Conservation (phyloP, 2,329 filamentous ascomycete genomes). For the Stachybotrys elegans region DNA sequence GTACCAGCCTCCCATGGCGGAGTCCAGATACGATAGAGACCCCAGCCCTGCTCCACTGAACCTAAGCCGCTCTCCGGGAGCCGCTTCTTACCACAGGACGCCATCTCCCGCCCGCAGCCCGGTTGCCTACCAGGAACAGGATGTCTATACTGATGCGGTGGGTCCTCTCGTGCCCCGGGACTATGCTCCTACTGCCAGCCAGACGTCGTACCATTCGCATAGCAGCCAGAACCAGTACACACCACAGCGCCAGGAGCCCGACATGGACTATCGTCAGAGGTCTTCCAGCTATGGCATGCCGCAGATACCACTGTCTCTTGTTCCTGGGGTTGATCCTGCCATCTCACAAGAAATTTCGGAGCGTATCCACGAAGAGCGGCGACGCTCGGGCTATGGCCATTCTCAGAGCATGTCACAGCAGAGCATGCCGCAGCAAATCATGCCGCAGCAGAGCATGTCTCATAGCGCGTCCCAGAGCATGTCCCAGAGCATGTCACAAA, state of each 20-base stretch:
- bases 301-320: constrained; percentile 50
- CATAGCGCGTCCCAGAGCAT: no score
- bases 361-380: constrained; percentile 51
- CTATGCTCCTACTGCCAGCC: constrained; percentile 26
- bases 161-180: constrained; percentile 28
- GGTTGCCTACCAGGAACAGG: constrained; percentile 16
- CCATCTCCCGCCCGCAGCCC: constrained; percentile 16
- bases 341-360: constrained; percentile 54
- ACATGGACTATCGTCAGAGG: constrained; percentile 25
- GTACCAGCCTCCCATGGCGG: constrained; percentile 23
- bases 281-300: constrained; percentile 36
- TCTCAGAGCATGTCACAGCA: no score
- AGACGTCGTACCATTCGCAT: constrained; percentile 22
- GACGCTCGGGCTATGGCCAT: constrained; percentile 33
- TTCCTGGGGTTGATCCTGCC: constrained; percentile 55
- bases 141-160: constrained; percentile 13
- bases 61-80: constrained; percentile 27
- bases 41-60: constrained; percentile 41
- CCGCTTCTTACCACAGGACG: constrained; percentile 20
- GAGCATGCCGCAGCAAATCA: no score
- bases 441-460: no score
- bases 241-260: constrained; percentile 28
- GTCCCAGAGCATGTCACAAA: no score
- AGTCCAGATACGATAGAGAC: constrained; percentile 32
- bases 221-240: constrained; percentile 24